Percentiles rank a stretch among this genome's conserved stretches.
phyloP scores from a whole-genome alignment of 2,329 filamentous ascomycete genomes.

The Paraphaeosphaeria sporulosa region DNA sequence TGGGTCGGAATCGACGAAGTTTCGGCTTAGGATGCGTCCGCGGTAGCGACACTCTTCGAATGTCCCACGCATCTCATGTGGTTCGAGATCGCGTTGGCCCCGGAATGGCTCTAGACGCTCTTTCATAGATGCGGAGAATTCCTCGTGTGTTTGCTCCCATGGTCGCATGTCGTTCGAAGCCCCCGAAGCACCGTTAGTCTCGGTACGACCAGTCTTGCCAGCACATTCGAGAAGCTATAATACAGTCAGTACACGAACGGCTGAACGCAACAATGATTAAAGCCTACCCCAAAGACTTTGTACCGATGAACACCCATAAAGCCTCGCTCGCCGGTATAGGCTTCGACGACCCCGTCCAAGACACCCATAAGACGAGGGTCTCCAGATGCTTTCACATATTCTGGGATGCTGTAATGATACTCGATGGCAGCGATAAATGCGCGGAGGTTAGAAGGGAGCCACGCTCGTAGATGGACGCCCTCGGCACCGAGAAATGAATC shows the following conservation, averaged over 20 bases:
- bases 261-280: not conserved
- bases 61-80: constrained; percentile 62
- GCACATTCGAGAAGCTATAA: constrained; percentile 57
- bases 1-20: constrained; percentile 57
- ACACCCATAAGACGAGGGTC: constrained; percentile 62
- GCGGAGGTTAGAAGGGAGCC: constrained; percentile 62
- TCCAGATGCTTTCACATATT: constrained; percentile 60
- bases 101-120: constrained; percentile 61
- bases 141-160: constrained; percentile 34
- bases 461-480: constrained; percentile 61
- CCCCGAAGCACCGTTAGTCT: constrained; percentile 36
- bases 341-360: constrained; percentile 63
- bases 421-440: constrained; percentile 65
- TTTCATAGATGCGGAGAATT: constrained; percentile 63
- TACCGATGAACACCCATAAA: constrained; percentile 66
- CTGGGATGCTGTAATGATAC: constrained; percentile 62
- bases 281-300: constrained; percentile 62
- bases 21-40: constrained; percentile 55
- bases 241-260: not conserved
- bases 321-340: constrained; percentile 63
- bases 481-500: constrained; percentile 62
- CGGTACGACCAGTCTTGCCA: constrained; percentile 61
- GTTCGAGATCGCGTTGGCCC: constrained; percentile 57
- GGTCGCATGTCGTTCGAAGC: constrained; percentile 28
- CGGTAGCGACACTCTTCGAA: constrained; percentile 64